phyloP scores from a whole-genome alignment of 1,284 basidiomycete genomes.

The Ganoderma lingzhi region DNA sequence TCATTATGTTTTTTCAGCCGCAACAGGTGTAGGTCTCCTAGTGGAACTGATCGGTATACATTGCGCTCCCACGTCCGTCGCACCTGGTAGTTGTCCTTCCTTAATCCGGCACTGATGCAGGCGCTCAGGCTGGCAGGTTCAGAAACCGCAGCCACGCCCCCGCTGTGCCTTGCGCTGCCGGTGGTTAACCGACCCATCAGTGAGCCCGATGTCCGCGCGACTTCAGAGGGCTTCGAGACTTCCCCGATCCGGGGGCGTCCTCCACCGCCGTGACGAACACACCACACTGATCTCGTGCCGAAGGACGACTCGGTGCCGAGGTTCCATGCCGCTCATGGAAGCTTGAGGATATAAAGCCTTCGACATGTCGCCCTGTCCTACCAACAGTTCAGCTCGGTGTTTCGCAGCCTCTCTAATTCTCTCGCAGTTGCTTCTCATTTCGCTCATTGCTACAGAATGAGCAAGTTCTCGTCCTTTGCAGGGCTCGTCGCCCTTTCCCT shows the following conservation, averaged over 20 bases:
- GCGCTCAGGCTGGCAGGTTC: not conserved
- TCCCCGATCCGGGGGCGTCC: not conserved
- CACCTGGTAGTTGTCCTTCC: not conserved
- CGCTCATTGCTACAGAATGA: conserved; percentile 5
- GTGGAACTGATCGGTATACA: not conserved
- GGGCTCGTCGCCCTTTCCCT: conserved; percentile 11
- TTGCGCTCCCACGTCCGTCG: not conserved
- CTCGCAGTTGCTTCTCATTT: not conserved
- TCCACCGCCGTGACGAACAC: conserved; percentile 9
- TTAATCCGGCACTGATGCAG: not conserved
- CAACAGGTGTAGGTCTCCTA: not conserved
- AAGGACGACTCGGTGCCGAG: not conserved
- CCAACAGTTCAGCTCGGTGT: conserved; percentile 5
- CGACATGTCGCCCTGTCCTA: too few relatives aligned
- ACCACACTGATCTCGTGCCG: not conserved
- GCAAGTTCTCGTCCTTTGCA: conserved; percentile 3
- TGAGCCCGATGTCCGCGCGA: conserved; percentile 25
- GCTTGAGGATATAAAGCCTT: not conserved
- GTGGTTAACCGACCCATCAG: conserved; percentile 10
- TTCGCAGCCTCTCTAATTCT: not conserved
- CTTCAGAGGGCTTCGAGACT: conserved; percentile 15
- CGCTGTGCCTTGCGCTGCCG: conserved; percentile 4
- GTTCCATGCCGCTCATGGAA: not conserved
- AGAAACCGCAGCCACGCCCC: not conserved
- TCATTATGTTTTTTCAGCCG: not conserved